Base-by-base conservation (phyloP, 192 early-diverging fungal species). In the Spizellomyces sp. region DNA sequence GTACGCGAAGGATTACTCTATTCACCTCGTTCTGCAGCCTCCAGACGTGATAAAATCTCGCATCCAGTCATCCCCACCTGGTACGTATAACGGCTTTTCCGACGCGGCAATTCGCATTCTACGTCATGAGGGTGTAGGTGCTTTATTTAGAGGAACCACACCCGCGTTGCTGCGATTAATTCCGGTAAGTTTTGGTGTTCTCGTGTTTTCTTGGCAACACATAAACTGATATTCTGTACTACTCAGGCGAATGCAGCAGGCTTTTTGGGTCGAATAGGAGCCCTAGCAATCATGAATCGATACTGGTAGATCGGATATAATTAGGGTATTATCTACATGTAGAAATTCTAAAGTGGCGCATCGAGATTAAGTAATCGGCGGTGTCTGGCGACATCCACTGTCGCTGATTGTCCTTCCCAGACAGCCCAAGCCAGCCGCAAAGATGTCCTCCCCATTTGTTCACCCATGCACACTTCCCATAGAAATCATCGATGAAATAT, bases 11-110 rank as follows among this genome's bases (percentile, higher is more conserved):
- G 2, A 62, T 42, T 36, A 3, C 27, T 36, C 27, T 36, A 36
- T 36, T 36, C 27, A 36, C 69, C 42, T 48, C 52, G 55, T 36
- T 9, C 14, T 14, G 19, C 67, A 78, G 77, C 93, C 93, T 14
- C 90, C 91, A 64, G 93, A 95, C 83, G 91, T 92, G 9, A 81
- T 95, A 78, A 95, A 95, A 79, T 94, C 92, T n/a, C 88, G 91
- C 45, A 84, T 93, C 50, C 93, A 95, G 79, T 79, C 92, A 44
- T 81, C 91, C 19, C 92, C 92, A 9, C 81, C 89, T 61, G 93
- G 93, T 45, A 91, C 89, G 22, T 95, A 95, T 78, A 87, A 76
- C 61, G 91, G 91, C 47, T 80, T 89, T 62, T 45, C 81, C 58
- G 83, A 86, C 68, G 81, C 58, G 75, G 79, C 68, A 84, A 90